phyloP scores from a whole-genome alignment of 2,329 filamentous ascomycete species.

The Hirsutella rhossiliensis region DNA sequence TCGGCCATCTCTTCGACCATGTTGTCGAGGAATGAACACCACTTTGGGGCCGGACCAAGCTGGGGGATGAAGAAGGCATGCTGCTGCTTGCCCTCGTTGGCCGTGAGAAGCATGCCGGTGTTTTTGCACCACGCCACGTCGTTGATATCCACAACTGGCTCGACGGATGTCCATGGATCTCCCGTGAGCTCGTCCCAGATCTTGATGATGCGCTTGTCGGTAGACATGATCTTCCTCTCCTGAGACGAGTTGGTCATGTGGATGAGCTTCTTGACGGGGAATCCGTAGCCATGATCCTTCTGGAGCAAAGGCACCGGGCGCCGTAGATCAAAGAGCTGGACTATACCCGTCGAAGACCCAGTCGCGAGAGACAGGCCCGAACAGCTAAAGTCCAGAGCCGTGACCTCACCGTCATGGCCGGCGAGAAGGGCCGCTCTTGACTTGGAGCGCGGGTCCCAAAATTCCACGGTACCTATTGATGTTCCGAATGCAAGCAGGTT shows the following conservation, averaged over 20 bases:
- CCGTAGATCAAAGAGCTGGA: constrained; percentile 85
- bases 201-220: constrained; percentile 94
- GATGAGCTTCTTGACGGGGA: constrained; percentile 75
- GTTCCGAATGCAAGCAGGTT: constrained; percentile 90
- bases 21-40: constrained; percentile 95
- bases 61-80: constrained; percentile 93
- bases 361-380: constrained; percentile 78
- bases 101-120: constrained; percentile 89
- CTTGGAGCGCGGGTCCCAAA: constrained; percentile 85
- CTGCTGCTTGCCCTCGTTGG: constrained; percentile 91
- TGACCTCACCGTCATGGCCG: constrained; percentile 60
- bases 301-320: constrained; percentile 74
- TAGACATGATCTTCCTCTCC: constrained; percentile 78
- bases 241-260: constrained; percentile 60
- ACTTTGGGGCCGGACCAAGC: constrained; percentile 82
- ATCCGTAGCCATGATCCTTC: constrained; percentile 94
- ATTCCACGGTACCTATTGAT: constrained; percentile 87
- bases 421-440: constrained; percentile 68
- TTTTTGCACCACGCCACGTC: constrained; percentile 87
- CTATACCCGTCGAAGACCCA: constrained; percentile 76
- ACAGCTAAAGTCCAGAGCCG: constrained; percentile 73
- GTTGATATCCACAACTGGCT: constrained; percentile 90
- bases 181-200: constrained; percentile 81
- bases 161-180: constrained; percentile 87
- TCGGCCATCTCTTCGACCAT: constrained; percentile 98